These are phyloP conservation scores for Podospora pseudopauciseta DNA, from an alignment of 495 filamentous ascomycete genomes.

Conservation along the genomic window DNA sequence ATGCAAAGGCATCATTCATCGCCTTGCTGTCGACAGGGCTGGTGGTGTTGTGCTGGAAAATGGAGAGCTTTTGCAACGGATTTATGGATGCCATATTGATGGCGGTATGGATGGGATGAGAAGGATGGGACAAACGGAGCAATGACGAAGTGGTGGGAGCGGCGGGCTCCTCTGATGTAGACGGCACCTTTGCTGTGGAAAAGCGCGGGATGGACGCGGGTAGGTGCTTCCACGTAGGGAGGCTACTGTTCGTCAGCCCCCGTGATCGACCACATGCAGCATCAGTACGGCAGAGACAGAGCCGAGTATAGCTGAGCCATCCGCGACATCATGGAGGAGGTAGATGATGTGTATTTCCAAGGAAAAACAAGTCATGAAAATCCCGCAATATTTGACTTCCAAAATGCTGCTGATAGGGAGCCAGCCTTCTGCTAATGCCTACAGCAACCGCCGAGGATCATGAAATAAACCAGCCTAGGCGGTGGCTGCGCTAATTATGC, in stretches of 20 bases:
- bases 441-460: not conserved
- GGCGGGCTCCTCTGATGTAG: not conserved
- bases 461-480: not conserved
- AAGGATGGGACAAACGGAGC: not conserved
- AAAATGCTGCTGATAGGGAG: not conserved
- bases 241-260: not conserved
- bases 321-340: not conserved
- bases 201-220: not conserved
- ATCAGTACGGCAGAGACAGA: not conserved
- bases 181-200: not conserved
- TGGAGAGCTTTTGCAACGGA: not conserved
- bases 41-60: not conserved
- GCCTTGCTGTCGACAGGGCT: not conserved
- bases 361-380: no score
- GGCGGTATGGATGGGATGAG: not conserved
- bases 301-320: not conserved
- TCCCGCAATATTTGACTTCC: no score
- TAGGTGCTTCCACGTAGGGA: not conserved
- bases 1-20: not conserved
- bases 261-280: not conserved
- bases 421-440: not conserved
- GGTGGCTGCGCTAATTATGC: not conserved
- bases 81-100: no score
- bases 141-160: not conserved
- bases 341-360: no score